Evolutionary conservation across 1,139 yeast species (phyloP).

Genomic region (Pichia sorboxylosa): DNA sequence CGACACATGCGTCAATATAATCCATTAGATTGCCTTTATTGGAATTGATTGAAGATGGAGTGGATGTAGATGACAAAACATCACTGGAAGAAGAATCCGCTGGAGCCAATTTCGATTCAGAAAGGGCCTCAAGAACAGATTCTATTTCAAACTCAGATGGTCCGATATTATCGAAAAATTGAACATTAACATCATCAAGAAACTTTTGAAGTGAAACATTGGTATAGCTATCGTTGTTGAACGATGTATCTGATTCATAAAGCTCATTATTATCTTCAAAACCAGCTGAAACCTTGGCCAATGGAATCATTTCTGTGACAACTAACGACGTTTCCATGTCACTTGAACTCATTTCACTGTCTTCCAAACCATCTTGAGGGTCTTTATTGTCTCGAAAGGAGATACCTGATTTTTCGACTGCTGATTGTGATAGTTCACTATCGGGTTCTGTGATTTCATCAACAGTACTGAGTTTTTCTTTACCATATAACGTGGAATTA

Average conservation of each 20-base stretch:
- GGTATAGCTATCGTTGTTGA: conserved; percentile 17
- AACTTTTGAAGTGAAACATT: conserved; percentile 19
- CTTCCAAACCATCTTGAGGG: no score
- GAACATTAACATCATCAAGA: conserved; percentile 20
- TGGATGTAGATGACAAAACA: conserved; percentile 4
- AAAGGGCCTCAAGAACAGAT: conserved; percentile 1
- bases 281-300: conserved; percentile 18
- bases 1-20: conserved; percentile 19
- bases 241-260: conserved; percentile 13
- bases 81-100: conserved; percentile 3
- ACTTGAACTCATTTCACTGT: conserved; percentile 2
- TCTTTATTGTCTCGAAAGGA: no score
- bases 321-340: conserved; percentile 11
- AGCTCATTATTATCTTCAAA: conserved; percentile 10
- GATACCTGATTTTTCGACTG: no score
- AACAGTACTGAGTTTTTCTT: neutral
- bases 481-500: no score
- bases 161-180: conserved; percentile 21
- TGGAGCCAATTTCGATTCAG: conserved; percentile 1
- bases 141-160: conserved; percentile 19
- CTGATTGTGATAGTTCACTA: neutral
- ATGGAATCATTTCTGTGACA: conserved; percentile 20
- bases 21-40: conserved; percentile 11
- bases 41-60: neutral
- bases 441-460: neutral